Evolutionary conservation across 2,329 filamentous ascomycete species (phyloP), one percentile per base, ranked within the genome.

Genomic region (Penicillium hesseltinei): DNA sequence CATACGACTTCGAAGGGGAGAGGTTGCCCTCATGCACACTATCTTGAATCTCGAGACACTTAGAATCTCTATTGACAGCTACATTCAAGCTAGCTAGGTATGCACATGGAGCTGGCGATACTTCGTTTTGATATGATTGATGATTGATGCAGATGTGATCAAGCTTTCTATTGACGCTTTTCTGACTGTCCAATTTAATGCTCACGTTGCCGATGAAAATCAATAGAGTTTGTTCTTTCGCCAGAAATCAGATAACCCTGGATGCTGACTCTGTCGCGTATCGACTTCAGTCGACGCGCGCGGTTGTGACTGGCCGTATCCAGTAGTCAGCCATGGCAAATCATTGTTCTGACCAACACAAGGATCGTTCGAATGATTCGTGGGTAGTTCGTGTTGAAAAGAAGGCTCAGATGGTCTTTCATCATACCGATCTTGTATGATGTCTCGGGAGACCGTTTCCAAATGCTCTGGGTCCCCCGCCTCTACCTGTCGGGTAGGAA

Each of bases 161-260:
- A 21, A 35, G 21, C 17, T 42, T 27, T 13, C 21, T 39, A 47
- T 50, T 29, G 11, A 56, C 19, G 10, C n/a, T 53, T 21, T 46
- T n/a, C n/a, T 4, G 2, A 54, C 55, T 13, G n/a, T 49, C 0
- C 33, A 15, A n/a, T 63, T 57, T 13, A 60, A 56, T 39, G 69
- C 23, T 5, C 39, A 40, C n/a, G 8, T 39, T 40, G 21, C n/a
- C 11, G 19, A n/a, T 15, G 39, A 27, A 44, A n/a, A 35, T 62
- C 45, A 73, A 58, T 72, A 71, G 10, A 73, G 50, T 54, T 54
- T 66, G 35, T 66, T 67, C 39, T 60, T 57, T 38, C 61, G 57
- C 66, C 66, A 68, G 55, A 68, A 67, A 7, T 43, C 53, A 27
- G 56, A 43, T 29, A 58, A 48, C 10, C 31, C 19, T 3, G 50